Base-by-base conservation (phyloP, 441 rosid genomes). In the Gossypium davidsonii region DNA sequence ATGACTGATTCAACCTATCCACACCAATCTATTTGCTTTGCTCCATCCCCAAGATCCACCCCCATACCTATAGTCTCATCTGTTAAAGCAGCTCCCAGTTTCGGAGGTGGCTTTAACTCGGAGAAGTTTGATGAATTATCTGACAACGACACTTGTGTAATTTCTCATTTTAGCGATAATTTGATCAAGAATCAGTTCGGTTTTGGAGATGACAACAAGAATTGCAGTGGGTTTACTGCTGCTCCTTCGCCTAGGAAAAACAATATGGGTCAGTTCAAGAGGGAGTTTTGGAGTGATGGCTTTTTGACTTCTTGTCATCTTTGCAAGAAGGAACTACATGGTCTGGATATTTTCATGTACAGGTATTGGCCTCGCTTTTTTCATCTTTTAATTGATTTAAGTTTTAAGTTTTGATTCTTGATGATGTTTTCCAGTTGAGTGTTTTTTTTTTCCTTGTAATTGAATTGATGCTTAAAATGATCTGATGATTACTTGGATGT, bases 261-360 rank as follows among this genome's bases (percentile, higher is more conserved):
- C 2, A 49, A 57, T 26, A 10, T 66, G 2, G 72, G 69, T 59
- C 65, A 56, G 17, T 25, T 26, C 61, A 56, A 51, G 48, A 56
- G 12, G 3, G 74, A 67, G 23, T 67, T 77, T 0, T 52, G 66
- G 58, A 18, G 34, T 53, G 73, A 14, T 20, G 78, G 74, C 75
- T 80, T 83, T 72, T 64, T 83, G 75, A 78, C 75, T 72, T 51
- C 26, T 55, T 83, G 86, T 58, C 71, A 28, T 59, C 86, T 80
- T 65, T 83, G 83, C 82, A 48, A 69, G 42, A 80, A 71, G 67
- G 49, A 42, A 66, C 83, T 83, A 46, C 82, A 76, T 62, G 85
- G 85, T 56, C 55, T 73, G 71, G 86, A 83, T 66, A 74, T 78
- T 52, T 78, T 80, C 70, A 78, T 76, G 81, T 83, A 80, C 80